Evolutionary conservation across 2,329 filamentous ascomycete species (phyloP), one percentile per base, ranked within the genome.

Genomic region (Onygenales sp.): DNA sequence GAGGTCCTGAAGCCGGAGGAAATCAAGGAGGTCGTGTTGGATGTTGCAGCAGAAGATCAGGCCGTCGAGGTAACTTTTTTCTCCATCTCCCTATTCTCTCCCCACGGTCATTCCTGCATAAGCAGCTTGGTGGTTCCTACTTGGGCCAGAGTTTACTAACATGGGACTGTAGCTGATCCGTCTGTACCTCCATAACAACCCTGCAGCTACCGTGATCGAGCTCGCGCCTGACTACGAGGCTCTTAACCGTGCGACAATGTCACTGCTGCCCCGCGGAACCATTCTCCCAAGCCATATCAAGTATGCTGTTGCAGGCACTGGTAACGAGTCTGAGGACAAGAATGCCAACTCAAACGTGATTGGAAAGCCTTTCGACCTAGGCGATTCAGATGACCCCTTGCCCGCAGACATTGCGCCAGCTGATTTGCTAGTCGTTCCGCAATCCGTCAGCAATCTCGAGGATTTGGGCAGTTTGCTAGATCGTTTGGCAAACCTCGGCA

Each of bases 371-470:
- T 45, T 45, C 21, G 11, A n/a, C 4, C 21, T 50, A 31, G 46
- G 46, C 17, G 10, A 39, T 50, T 11, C 7, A 10, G 35, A 50
- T 41, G 46, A 50, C n/a, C 46, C 46, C 46, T 50, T 50, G 32
- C 46, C 46, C 13, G 21, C 17, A 1, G 46, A 50, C 46, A 8
- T 36, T 39, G 21, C 35, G 10, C 3, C 46, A 21, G 46, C 46
- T 11, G 46, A 50, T 50, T 35, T 50, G 46, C 46, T 50, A 5
- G 32, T 50, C 46, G 32, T 50, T 50, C 46, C 46, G 10, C 46
- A 50, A 13, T 39, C 46, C 9, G 32, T 50, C 46, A 21, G 46
- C n/a, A 39, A 11, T 50, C 13, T 1, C 21, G 46, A 50, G 46
- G 46, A 50, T n/a, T 50, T 50, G 46, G 46, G 21, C 46, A 39